Evolutionary conservation across 1,284 basidiomycete species (phyloP).

Genomic region (Hymenochaete sp.): DNA sequence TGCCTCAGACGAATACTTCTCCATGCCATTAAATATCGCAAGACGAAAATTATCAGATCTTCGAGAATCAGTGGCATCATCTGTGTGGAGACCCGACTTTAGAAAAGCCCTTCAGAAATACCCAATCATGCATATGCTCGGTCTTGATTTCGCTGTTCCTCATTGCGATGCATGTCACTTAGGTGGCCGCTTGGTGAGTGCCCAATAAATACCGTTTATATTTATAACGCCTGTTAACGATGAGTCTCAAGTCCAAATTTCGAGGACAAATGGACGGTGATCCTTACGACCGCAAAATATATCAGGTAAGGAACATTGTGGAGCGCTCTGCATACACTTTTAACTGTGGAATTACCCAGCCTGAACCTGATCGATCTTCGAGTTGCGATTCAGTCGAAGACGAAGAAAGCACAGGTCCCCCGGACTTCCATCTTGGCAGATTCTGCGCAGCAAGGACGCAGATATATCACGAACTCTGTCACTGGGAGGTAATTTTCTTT

Average conservation of each 20-base stretch:
- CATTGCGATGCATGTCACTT: constrained; percentile 76
- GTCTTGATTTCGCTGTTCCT: constrained; percentile 48
- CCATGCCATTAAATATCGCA: constrained; percentile 51
- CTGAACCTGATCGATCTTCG: constrained; percentile 20
- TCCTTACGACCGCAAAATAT: constrained; percentile 53
- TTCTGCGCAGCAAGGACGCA: constrained; percentile 65
- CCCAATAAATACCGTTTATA: neutral
- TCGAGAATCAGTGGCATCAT: constrained; percentile 67
- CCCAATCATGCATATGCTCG: constrained; percentile 49
- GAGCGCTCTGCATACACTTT: neutral
- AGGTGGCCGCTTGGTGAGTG: constrained; percentile 37
- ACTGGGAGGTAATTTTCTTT: constrained; percentile 68
- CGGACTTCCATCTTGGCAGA: constrained; percentile 51
- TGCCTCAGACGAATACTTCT: constrained; percentile 53
- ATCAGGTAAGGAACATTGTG: constrained; percentile 35
- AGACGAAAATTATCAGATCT: constrained; percentile 60
- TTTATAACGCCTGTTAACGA: neutral
- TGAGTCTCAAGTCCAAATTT: constrained; percentile 40
- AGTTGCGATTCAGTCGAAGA: constrained; percentile 28
- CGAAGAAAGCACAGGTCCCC: constrained; percentile 24
- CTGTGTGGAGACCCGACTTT: constrained; percentile 68
- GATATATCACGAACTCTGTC: constrained; percentile 67
- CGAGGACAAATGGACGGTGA: constrained; percentile 48
- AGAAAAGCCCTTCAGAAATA: constrained; percentile 55
- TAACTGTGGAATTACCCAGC: constrained; percentile 12